Conservation (phyloP, 2,329 filamentous ascomycete genomes). For the Neofusicoccum laricinum region DNA sequence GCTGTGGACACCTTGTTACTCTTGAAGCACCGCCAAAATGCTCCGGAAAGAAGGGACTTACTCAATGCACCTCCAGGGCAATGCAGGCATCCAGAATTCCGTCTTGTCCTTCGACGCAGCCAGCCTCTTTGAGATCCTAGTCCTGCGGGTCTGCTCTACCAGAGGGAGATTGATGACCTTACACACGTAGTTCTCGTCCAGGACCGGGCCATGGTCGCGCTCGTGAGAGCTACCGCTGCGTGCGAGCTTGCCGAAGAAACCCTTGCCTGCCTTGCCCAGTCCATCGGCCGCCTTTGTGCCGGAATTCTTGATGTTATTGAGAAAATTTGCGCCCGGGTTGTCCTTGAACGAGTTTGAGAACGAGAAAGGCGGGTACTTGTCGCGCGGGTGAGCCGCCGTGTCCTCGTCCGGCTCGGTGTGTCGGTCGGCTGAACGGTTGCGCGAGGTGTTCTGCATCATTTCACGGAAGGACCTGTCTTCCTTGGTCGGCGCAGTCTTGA, state of each 20-base stretch:
- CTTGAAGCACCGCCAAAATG: neutral
- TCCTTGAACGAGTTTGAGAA: constrained; percentile 56
- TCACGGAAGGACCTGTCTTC: constrained; percentile 67
- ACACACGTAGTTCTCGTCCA: constrained; percentile 80
- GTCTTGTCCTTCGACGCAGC: constrained; percentile 91
- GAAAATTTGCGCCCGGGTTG: constrained; percentile 60
- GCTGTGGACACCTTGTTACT: constrained; percentile 33
- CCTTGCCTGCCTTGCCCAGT: constrained; percentile 68
- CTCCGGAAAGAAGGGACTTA: constrained; percentile 36
- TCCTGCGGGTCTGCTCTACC: constrained; percentile 84
- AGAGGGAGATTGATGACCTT: constrained; percentile 84
- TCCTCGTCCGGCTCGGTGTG: constrained; percentile 35
- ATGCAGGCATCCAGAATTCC: constrained; percentile 97
- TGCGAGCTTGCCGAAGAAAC: constrained; percentile 74
- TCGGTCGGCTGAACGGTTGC: constrained; percentile 74
- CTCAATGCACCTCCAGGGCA: constrained; percentile 94
- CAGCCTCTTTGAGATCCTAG: constrained; percentile 84
- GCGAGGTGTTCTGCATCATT: constrained; percentile 57
- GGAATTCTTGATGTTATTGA: constrained; percentile 70
- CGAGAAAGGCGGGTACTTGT: constrained; percentile 28
- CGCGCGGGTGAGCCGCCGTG: constrained; percentile 24
- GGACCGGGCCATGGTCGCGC: constrained; percentile 53
- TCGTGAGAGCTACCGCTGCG: constrained; percentile 70
- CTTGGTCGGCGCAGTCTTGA: constrained; percentile 63
- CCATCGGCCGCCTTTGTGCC: constrained; percentile 71